Percentiles rank a stretch among this genome's conserved stretches.
phyloP scores from a whole-genome alignment of 2,329 filamentous ascomycete genomes.

The Calycina herbarum region DNA sequence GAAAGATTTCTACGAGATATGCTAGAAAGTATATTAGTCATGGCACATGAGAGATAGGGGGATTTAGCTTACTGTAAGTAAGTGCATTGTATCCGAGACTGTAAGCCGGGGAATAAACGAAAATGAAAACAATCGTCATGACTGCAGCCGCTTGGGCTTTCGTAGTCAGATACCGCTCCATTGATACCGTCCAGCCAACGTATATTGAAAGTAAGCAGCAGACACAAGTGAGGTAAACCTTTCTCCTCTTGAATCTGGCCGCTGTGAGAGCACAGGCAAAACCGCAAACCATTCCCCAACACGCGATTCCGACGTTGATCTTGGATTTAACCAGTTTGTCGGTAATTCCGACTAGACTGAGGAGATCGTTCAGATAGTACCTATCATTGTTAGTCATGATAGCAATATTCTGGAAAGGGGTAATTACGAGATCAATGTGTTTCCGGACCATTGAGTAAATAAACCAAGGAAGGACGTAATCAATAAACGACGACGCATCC shows the following conservation, averaged over 20 bases:
- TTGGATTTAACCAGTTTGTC: constrained; percentile 45
- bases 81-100: constrained; percentile 68
- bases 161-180: constrained; percentile 38
- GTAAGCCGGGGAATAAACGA: constrained; percentile 58
- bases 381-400: background rate
- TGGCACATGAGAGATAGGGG: background rate
- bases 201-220: constrained; percentile 55
- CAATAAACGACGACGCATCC: constrained; percentile 50
- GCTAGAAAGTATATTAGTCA: constrained; percentile 34
- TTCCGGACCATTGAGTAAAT: constrained; percentile 55
- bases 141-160: constrained; percentile 28
- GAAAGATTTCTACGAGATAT: constrained; percentile 60
- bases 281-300: constrained; percentile 48
- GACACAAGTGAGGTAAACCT: constrained; percentile 51
- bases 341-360: constrained; percentile 48
- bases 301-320: constrained; percentile 48
- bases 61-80: constrained; percentile 53
- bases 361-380: constrained; percentile 48
- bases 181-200: constrained; percentile 53
- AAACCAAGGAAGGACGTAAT: constrained; percentile 52
- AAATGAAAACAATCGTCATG: constrained; percentile 57
- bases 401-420: background rate
- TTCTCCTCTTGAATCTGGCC: constrained; percentile 46
- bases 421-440: constrained; percentile 42
- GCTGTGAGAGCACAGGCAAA: constrained; percentile 45